Base-by-base conservation (phyloP, 257 asterid species). In the Catharanthus roseus region DNA sequence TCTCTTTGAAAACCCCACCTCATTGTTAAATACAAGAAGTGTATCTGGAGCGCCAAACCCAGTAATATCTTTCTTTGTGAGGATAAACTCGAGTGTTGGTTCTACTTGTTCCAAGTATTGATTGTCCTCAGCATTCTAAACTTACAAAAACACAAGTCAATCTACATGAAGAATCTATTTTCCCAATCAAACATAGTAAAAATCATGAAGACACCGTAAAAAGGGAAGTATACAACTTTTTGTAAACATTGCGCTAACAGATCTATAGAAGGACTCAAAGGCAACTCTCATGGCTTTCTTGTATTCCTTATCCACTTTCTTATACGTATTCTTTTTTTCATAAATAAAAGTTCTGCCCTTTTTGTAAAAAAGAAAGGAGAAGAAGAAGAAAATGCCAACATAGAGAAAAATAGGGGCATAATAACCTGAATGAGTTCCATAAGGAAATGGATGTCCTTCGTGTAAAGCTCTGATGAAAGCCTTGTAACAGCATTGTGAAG, bases 371-470 rank as follows among this genome's bases (percentile, higher is more conserved):
- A n/a, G n/a, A n/a, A n/a, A n/a, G n/a, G n/a, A n/a, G n/a, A n/a
- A n/a, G n/a, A n/a, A n/a, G n/a, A n/a, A n/a, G n/a, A n/a, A n/a
- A n/a, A n/a, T n/a, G n/a, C n/a, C n/a, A n/a, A n/a, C n/a, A n/a
- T n/a, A n/a, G n/a, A n/a, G n/a, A 10, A 41, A 8, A 13, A 9
- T 31, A 6, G 13, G 39, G 19, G 65, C 33, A 60, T 8, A 60
- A 7, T 16, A 12, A 65, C 70, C 70, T 65, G 70, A 65, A 65
- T 65, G 15, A 65, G 70, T n/a, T 65, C 70, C 54, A 41, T 65
- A 5, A 65, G 19, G 28, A n/a, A n/a, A n/a, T n/a, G n/a, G n/a
- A n/a, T n/a, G n/a, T n/a, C n/a, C n/a, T n/a, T n/a, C n/a, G n/a
- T n/a, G n/a, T n/a, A n/a, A n/a, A n/a, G n/a, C n/a, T n/a, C n/a